phyloP scores from a whole-genome alignment of 139 green algal species.

The Chlamydomonas schloesseri region DNA sequence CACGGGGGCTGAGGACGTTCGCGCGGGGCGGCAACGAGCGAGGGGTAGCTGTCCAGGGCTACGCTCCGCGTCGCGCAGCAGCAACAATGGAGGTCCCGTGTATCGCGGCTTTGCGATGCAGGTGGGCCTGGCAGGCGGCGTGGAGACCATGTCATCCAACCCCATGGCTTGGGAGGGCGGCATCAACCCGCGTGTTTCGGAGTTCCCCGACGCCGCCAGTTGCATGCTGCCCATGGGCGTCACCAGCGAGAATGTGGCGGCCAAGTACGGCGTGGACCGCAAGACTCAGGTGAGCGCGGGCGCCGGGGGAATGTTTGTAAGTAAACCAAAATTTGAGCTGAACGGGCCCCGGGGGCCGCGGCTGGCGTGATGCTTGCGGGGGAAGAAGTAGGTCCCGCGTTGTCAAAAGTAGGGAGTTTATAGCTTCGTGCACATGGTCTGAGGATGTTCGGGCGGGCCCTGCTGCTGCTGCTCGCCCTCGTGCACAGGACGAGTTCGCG shows the following conservation, averaged over 20 bases:
- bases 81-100: too few relatives aligned
- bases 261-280: constrained; percentile 83
- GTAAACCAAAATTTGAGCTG: too few relatives aligned
- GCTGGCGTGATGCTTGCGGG: too few relatives aligned
- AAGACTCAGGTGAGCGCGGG: constrained; percentile 34
- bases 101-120: background rate
- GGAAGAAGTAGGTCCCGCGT: too few relatives aligned
- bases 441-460: too few relatives aligned
- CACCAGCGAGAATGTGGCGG: constrained; percentile 98
- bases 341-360: too few relatives aligned
- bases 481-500: constrained; percentile 89
- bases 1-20: background rate
- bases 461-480: background rate
- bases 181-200: constrained; percentile 87
- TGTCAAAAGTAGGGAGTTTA: too few relatives aligned
- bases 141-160: constrained; percentile 97
- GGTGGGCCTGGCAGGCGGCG: constrained; percentile 55
- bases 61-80: too few relatives aligned
- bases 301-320: too few relatives aligned
- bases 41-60: too few relatives aligned
- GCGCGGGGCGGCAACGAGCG: too few relatives aligned
- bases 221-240: constrained; percentile 99
- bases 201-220: constrained; percentile 77
- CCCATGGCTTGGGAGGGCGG: constrained; percentile 97
- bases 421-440: too few relatives aligned